Conservation (phyloP, 495 filamentous ascomycete genomes). For the Aspergillus affinis region DNA sequence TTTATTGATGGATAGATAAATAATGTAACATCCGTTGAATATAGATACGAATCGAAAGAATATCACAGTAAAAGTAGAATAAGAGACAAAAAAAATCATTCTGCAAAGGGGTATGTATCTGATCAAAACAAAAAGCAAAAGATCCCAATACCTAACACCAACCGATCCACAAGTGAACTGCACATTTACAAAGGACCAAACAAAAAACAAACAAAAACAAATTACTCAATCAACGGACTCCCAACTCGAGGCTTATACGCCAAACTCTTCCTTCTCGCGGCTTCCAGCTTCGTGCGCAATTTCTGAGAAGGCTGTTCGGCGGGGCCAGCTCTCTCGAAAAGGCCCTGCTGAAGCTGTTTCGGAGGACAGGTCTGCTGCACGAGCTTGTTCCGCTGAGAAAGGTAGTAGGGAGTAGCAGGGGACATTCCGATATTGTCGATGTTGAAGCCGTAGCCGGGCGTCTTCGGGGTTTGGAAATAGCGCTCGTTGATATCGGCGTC, state of each 20-base stretch:
- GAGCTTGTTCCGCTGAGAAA: constrained; percentile 53
- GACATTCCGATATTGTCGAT: constrained; percentile 48
- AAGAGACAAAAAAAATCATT: constrained; percentile 1
- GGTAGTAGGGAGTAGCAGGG: constrained; percentile 55
- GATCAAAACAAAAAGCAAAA: constrained; percentile 1
- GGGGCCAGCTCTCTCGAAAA: constrained; percentile 36
- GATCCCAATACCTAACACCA: not conserved
- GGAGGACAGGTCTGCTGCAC: constrained; percentile 74
- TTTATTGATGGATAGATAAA: too few species aligned
- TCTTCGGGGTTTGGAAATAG: constrained; percentile 32
- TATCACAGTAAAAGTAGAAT: not conserved
- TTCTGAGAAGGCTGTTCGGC: constrained; percentile 40
- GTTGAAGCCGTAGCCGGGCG: constrained; percentile 34
- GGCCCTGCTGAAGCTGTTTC: constrained; percentile 52
- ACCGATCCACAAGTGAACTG: not conserved
- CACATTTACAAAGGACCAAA: not conserved
- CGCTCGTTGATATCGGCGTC: constrained; percentile 20
- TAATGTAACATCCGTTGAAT: not conserved
- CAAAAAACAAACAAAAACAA: constrained; percentile 3
- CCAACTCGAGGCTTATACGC: constrained; percentile 77
- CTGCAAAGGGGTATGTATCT: not conserved
- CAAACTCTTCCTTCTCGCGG: constrained; percentile 76
- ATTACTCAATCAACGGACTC: constrained; percentile 59
- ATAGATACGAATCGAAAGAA: not conserved
- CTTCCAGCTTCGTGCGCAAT: constrained; percentile 65